Base-by-base conservation (phyloP, 345 rosid genomes). In the Alliaria petiolata region DNA sequence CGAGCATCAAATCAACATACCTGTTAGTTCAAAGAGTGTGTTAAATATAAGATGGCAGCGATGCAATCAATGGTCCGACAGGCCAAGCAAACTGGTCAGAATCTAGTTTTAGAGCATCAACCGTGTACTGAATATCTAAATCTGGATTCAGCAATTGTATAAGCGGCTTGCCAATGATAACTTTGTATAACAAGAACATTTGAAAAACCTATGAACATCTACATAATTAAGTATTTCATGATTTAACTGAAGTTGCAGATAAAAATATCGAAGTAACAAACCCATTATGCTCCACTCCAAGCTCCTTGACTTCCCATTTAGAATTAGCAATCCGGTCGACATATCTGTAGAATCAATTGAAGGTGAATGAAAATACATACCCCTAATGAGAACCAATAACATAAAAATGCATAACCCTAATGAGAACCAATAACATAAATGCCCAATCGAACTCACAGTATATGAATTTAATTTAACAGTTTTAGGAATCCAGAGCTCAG, bases 251-350 rank as follows among this genome's bases (percentile, higher is more conserved):
- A 20, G 28, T n/a, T 70, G 62, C 62, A 36, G 28, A 50, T 47
- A 38, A 14, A 52, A 1, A 25, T 13, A 22, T 62, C 6, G 7
- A 50, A 75, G 77, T 65, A 72, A 85, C 96, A 54, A 72, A 95
- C 98, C 99, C 98, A 76, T 95, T 95, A 62, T 95, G 99, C 81
- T 95, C 99, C 51, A 95, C 78, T 39, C 99, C 99, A 19, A 95
- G 87, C 82, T 95, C 99, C 83, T 87, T 95, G 54, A 92, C 76
- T 81, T 95, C 99, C 99, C 99, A 95, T 80, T 88, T 95, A 22
- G 95, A 88, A 76, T 84, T 86, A 70, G 97, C 88, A 76, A 95
- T 84, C 59, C 97, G 87, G 79, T 95, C 99, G 11, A 84, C 91
- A 77, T 92, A 95, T 79, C 98, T 95, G 85, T 67, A 75, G 74